Evolutionary conservation across 177 flowering plant species (phyloP).

Genomic region (Vitis hybrid): DNA sequence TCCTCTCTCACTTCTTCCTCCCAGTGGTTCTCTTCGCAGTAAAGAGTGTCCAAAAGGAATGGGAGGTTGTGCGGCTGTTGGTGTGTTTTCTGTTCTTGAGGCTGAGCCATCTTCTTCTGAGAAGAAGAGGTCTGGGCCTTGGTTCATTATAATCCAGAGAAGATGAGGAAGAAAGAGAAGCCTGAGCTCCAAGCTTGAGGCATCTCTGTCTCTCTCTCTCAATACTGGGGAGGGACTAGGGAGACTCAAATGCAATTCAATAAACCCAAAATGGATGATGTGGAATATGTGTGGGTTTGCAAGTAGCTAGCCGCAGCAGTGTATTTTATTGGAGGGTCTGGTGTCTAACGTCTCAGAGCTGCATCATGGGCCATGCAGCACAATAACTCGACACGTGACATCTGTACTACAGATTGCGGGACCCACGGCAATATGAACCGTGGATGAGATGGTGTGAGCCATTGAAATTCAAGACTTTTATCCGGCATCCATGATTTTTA

Average conservation of each 20-base stretch:
- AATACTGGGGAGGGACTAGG: not conserved
- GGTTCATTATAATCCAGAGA: slow-evolving; percentile 33
- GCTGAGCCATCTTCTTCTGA: slow-evolving; percentile 49
- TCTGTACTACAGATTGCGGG: not conserved
- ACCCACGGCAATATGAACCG: no score
- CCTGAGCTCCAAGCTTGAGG: slow-evolving; percentile 7
- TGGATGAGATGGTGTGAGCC: no score
- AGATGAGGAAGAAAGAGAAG: slow-evolving; percentile 21
- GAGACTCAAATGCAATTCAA: not conserved
- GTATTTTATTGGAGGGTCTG: slow-evolving; percentile 7
- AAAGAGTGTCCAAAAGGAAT: slow-evolving; percentile 51
- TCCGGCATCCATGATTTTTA: no score
- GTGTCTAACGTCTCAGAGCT: slow-evolving; percentile 12
- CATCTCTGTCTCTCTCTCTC: slow-evolving; percentile 24
- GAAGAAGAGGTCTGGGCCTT: slow-evolving; percentile 40
- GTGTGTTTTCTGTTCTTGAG: slow-evolving; percentile 3
- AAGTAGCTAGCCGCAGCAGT: not conserved
- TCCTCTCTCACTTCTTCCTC: slow-evolving; percentile 28
- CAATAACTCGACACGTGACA: slow-evolving; percentile 38
- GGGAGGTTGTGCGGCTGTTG: slow-evolving; percentile 18
- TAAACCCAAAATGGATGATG: slow-evolving; percentile 3
- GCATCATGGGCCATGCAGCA: slow-evolving; percentile 27
- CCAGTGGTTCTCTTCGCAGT: slow-evolving; percentile 67
- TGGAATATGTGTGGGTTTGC: slow-evolving; percentile 16
- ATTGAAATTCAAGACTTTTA: no score